Base-by-base conservation (phyloP, 306 rosid genomes). In the Cucumis melo region DNA sequence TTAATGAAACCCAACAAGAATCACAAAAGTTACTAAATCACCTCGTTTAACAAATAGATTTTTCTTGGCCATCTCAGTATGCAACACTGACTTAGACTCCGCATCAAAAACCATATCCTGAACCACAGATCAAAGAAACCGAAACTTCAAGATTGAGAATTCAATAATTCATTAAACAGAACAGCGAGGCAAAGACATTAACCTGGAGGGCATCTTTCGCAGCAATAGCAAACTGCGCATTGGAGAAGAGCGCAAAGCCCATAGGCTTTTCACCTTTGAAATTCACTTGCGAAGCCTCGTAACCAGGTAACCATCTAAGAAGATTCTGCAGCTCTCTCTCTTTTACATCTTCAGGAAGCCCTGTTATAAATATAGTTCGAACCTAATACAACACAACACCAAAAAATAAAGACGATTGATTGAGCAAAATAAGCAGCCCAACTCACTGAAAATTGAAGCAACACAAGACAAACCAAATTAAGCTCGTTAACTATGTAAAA, bases 61-160 rank as follows among this genome's bases (percentile, higher is more conserved):
- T 77, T 95, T 95, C 96, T 95, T 95, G 13, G 99, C 99, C 99
- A 92, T 92, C 88, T 95, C 99, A 0, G 97, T 95, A 81, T 95
- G 99, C 85, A 95, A 85, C 23, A 95, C 92, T 1, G 98, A 90
- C 82, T 95, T 92, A 6, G 96, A 67, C 27, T 92, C 98, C 8
- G 86, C 79, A 89, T 95, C 99, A 51, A 95, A 95, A 74, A 92
- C 90, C 99, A 92, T 86, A 21, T 91, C 93, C 88, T 90, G 78
- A 66, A 62, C 36, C 29, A 70, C 71, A 58, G 51, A 23, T 21
- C 17, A 34, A 42, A 57, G 34, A 48, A 70, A 34, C 4, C 12
- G 29, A 70, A 51, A 8, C 16, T 7, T 58, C 12, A 23, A 13
- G 29, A 57, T 0, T 9, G 32, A 54, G 15, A 36, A 70, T 55